Evolutionary conservation across 2,329 filamentous ascomycete species (phyloP), one percentile per base, ranked within the genome.

Genomic region (Lasiodiplodia theobromae): DNA sequence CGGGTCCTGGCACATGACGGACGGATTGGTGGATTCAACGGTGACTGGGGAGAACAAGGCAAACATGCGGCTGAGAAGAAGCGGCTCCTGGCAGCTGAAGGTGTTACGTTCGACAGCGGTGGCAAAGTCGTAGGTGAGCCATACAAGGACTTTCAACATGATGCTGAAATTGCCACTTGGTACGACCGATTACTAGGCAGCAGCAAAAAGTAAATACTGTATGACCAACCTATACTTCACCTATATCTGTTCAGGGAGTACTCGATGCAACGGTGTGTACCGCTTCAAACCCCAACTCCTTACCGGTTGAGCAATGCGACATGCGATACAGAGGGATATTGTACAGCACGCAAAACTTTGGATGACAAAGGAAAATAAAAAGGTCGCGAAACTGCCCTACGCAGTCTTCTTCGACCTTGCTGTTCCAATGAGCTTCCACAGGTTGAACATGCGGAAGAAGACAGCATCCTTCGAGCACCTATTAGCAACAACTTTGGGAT

Each of bases 401-500:
- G n/a, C 16, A n/a, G 58, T 72, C 73, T 79, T 79, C 72, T 79
- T 80, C 25, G 73, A 72, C 28, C 72, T 73, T 2, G 71, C 73
- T 62, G 78, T 79, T 56, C 75, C 77, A 68, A 71, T 80, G 69
- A 87, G 73, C 70, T 82, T 85, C 75, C 81, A 79, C 68, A 88
- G 73, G 70, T 83, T 81, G 76, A 87, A 88, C 77, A 83, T 85
- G n/a, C 78, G 77, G 25, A 79, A 80, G 72, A 88, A 82, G n/a
- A 79, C 73, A 64, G 74, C 75, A 56, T 85, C 83, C 77, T 78
- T 49, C 51, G 76, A 37, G 78, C 8, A 5, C 23, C n/a, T 37
- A 37, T 54, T 44, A 53, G 58, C 16, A 37, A 38, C 18, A 21
- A 34, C 5, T 44, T 49, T 34, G 0, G 18, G 2, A 0, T 44